Percentiles rank a stretch among this genome's conserved stretches.
Conservation (phyloP, 2,329 filamentous ascomycete species). For the Beauveria scarabaeidicola region DNA sequence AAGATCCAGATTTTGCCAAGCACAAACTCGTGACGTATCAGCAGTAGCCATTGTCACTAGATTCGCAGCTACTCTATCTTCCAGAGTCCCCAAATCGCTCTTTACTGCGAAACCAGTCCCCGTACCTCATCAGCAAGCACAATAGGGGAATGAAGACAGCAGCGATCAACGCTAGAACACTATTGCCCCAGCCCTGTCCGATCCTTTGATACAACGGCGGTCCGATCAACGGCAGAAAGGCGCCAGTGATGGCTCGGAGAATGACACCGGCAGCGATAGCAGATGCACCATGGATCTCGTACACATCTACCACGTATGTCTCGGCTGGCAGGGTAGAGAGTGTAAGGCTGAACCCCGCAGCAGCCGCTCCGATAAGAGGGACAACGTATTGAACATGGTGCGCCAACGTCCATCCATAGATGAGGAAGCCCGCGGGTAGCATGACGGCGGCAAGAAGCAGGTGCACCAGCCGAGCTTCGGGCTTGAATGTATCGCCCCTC, state of each 20-base stretch:
- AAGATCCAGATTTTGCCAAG: no score
- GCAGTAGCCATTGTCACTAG: no score
- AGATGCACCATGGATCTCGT: constrained; percentile 21
- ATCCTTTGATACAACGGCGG: constrained; percentile 30
- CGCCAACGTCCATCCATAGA: constrained; percentile 50
- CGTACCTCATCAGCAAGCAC: no score
- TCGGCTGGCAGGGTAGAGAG: constrained; percentile 16
- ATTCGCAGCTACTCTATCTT: no score
- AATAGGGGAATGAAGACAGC: constrained; percentile 16
- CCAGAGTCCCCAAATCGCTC: no score
- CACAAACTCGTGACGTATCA: no score
- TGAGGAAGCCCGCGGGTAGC: constrained; percentile 43
- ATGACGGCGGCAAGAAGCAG: constrained; percentile 19
- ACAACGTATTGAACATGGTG: constrained; percentile 26
- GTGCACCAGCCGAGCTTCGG: constrained; percentile 19
- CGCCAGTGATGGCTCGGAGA: constrained; percentile 49
- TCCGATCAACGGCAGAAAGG: constrained; percentile 54
- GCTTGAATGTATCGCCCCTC: constrained; percentile 28
- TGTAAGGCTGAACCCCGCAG: background rate
- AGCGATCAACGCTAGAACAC: constrained; percentile 37
- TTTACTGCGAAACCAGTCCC: no score
- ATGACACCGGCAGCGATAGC: constrained; percentile 23
- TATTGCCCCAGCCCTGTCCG: constrained; percentile 39
- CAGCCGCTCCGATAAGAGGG: background rate
- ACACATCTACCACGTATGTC: constrained; percentile 29